Evolutionary conservation across 108 stramenopile species (phyloP).

Genomic region (Asterionellopsis glacialis): DNA sequence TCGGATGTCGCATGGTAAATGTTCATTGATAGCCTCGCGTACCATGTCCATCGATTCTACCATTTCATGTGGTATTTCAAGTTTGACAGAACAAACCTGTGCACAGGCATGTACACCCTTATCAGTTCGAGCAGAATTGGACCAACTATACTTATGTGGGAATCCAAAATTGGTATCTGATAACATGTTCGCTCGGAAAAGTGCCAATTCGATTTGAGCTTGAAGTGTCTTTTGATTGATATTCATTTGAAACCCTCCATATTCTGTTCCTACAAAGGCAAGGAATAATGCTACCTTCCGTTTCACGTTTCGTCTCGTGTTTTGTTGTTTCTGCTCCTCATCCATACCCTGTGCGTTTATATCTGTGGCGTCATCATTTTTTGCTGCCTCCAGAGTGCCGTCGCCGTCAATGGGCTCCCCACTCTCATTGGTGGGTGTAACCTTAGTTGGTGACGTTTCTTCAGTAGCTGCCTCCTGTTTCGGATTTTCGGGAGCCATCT

Average conservation of each 20-base stretch:
- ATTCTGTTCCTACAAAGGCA: constrained; percentile 69
- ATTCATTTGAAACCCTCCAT: constrained; percentile 91
- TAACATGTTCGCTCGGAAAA: constrained; percentile 71
- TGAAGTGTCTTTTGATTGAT: constrained; percentile 73
- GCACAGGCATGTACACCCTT: constrained; percentile 93
- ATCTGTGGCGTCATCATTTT: constrained; percentile 4
- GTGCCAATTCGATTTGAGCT: constrained; percentile 87
- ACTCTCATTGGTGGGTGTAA: too few species aligned
- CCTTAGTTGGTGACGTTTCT: not conserved
- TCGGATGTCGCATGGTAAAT: constrained; percentile 84
- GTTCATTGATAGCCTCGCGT: constrained; percentile 59
- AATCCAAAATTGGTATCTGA: constrained; percentile 73
- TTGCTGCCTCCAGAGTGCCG: not conserved
- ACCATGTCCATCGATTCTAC: constrained; percentile 46
- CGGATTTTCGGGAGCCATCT: too few species aligned
- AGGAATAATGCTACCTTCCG: constrained; percentile 68
- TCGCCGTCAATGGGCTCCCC: not conserved
- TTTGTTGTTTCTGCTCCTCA: not conserved
- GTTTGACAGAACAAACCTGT: constrained; percentile 84
- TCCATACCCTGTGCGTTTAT: constrained; percentile 21
- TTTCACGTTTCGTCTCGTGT: not conserved
- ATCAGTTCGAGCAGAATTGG: constrained; percentile 94
- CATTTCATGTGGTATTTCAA: constrained; percentile 38
- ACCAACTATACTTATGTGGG: constrained; percentile 92
- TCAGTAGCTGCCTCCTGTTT: not conserved